Conservation (phyloP, 2,329 filamentous ascomycete species). For the Fusarium illudens region DNA sequence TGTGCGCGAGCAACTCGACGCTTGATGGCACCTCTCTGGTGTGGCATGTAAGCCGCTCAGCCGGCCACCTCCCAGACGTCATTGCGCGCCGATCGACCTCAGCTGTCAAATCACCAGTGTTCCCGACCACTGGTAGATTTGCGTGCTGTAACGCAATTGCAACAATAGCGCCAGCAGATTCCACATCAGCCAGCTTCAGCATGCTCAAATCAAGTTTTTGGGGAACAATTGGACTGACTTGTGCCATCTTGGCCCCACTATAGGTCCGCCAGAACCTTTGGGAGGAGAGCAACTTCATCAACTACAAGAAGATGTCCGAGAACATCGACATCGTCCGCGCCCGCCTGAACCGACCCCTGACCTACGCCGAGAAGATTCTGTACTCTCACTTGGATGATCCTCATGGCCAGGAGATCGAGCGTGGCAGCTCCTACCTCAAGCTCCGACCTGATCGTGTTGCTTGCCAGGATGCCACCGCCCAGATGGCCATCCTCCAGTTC, state of each 20-base stretch:
- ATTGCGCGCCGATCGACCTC: conserved; percentile 19
- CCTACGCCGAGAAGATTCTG: conserved; percentile 97
- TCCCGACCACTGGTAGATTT: neutral
- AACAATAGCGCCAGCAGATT: neutral
- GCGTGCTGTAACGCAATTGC: neutral
- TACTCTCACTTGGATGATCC: conserved; percentile 99
- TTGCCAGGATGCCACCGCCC: conserved; percentile 98
- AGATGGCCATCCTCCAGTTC: conserved; percentile 99
- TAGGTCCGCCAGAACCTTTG: conserved; percentile 93
- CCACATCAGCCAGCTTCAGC: neutral
- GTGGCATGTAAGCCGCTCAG: conserved; percentile 1
- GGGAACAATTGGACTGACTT: conserved; percentile 25
- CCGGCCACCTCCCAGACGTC: conserved; percentile 7
- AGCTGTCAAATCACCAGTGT: conserved; percentile 13
- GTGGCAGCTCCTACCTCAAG: conserved; percentile 94
- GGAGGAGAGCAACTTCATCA: conserved; percentile 97
- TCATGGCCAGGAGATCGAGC: conserved; percentile 94
- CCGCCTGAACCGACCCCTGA: conserved; percentile 91
- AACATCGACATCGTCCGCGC: conserved; percentile 90
- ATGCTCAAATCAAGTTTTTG: neutral
- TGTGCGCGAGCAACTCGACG: neutral
- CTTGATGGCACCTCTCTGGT: neutral
- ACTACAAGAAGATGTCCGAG: conserved; percentile 99
- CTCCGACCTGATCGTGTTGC: conserved; percentile 96
- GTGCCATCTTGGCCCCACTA: conserved; percentile 3